Percentiles rank a stretch among this genome's conserved stretches.
phyloP scores from a whole-genome alignment of 208 protist genomes.

The Spongospora subterranea region DNA sequence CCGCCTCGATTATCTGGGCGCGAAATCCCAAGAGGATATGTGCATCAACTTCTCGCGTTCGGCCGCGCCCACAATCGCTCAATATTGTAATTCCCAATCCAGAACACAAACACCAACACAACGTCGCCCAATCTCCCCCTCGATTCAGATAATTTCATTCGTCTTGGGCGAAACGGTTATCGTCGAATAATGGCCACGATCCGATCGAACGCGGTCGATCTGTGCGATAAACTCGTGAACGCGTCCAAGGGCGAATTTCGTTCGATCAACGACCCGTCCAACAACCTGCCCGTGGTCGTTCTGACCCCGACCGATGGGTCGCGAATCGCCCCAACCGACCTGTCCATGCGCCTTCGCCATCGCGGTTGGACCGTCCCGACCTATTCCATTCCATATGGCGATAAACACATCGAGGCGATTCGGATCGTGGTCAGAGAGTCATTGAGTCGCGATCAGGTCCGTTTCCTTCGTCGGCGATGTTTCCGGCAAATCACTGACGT shows the following conservation, averaged over 20 bases:
- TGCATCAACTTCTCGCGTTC: constrained; percentile 52
- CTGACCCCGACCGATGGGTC: not conserved
- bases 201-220: not conserved
- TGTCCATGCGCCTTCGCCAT: not conserved
- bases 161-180: constrained; percentile 53
- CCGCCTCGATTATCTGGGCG: constrained; percentile 51
- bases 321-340: not conserved
- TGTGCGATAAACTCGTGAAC: not conserved
- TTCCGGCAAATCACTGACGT: too few species aligned
- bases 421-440: not conserved
- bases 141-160: constrained; percentile 55
- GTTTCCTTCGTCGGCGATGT: too few species aligned
- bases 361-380: constrained; percentile 53
- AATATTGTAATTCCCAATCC: constrained; percentile 20
- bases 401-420: not conserved
- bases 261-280: not conserved
- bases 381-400: not conserved
- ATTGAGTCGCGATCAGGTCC: constrained; percentile 45
- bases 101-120: not conserved
- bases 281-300: not conserved
- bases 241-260: not conserved
- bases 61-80: constrained; percentile 33
- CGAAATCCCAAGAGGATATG: not conserved
- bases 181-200: not conserved
- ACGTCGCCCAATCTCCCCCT: not conserved